A percentile compares a stretch with the other conserved stretches of the same genome.
Evolutionary conservation across 495 filamentous ascomycete genomes (phyloP).

Genomic region (Elaphomyces granulatus): DNA sequence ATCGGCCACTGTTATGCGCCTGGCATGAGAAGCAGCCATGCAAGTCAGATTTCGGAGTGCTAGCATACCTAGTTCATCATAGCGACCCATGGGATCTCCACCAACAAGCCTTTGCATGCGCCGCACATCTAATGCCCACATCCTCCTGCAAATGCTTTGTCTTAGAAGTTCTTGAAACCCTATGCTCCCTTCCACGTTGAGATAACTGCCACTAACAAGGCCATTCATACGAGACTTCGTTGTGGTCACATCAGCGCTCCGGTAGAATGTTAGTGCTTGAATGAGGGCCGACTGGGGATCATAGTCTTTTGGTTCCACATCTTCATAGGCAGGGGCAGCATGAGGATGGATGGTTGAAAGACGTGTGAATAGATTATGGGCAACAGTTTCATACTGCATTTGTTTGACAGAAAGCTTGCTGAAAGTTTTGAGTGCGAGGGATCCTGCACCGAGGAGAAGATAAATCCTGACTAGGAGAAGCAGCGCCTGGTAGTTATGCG

Average conservation of each 20-base stretch:
- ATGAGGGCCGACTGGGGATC: conserved; percentile 28
- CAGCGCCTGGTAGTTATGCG: conserved; percentile 43
- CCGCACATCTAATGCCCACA: conserved; percentile 28
- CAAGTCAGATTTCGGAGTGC: neutral
- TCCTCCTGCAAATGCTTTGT: conserved; percentile 28
- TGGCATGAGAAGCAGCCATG: neutral
- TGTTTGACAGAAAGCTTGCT: conserved; percentile 45
- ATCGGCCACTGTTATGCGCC: conserved; percentile 19
- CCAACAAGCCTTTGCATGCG: conserved; percentile 29
- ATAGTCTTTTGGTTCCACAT: conserved; percentile 30
- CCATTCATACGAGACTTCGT: conserved; percentile 20
- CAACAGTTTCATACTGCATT: conserved; percentile 43
- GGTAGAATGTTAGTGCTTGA: conserved; percentile 29
- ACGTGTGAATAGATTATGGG: conserved; percentile 42
- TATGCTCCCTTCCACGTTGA: conserved; percentile 28
- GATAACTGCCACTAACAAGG: conserved; percentile 25
- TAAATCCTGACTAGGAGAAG: conserved; percentile 41
- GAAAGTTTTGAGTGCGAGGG: conserved; percentile 39
- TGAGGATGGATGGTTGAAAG: conserved; percentile 43
- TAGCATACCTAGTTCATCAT: conserved; percentile 26
- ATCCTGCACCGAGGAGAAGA: conserved; percentile 37
- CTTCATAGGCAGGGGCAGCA: conserved; percentile 26
- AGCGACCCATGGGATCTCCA: conserved; percentile 21
- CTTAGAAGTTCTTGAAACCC: conserved; percentile 22
- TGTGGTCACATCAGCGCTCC: conserved; percentile 21